phyloP scores from a whole-genome alignment of 2,329 filamentous ascomycete species.

The Nigrograna mackinnonii region DNA sequence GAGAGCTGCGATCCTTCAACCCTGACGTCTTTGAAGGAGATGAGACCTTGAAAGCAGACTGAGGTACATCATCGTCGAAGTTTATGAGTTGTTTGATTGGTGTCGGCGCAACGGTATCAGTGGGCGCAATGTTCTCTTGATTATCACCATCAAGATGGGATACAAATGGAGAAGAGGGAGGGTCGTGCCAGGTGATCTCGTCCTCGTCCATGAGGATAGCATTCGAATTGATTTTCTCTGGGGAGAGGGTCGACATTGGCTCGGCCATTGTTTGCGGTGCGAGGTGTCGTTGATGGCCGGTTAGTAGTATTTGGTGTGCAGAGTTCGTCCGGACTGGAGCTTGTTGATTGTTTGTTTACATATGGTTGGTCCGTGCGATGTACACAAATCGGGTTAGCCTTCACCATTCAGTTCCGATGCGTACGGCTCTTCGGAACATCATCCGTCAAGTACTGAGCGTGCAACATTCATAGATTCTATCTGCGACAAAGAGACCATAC shows the following conservation, averaged over 20 bases:
- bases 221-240: slow-evolving; percentile 31
- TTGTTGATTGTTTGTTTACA: too few relatives aligned
- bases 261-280: slow-evolving; percentile 32
- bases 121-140: slow-evolving; percentile 41
- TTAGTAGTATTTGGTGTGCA: too few relatives aligned
- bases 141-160: slow-evolving; percentile 45
- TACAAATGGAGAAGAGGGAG: slow-evolving; percentile 54
- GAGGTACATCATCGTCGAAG: slow-evolving; percentile 27
- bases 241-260: slow-evolving; percentile 33
- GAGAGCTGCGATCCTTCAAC: slow-evolving; percentile 31
- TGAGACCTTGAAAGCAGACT: slow-evolving; percentile 36
- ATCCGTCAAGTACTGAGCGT: too few relatives aligned
- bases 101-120: slow-evolving; percentile 17
- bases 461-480: too few relatives aligned
- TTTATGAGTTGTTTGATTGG: slow-evolving; percentile 24
- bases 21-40: slow-evolving; percentile 28
- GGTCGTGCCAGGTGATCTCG: slow-evolving; percentile 44
- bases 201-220: slow-evolving; percentile 26
- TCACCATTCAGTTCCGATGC: too few relatives aligned
- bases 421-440: too few relatives aligned
- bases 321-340: too few relatives aligned
- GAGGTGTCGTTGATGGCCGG: background rate
- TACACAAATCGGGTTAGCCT: too few relatives aligned
- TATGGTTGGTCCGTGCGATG: too few relatives aligned
- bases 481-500: too few relatives aligned